Evolutionary conservation across 129 eudicot species (phyloP).

Genomic region (Flaveria sonorensis): DNA sequence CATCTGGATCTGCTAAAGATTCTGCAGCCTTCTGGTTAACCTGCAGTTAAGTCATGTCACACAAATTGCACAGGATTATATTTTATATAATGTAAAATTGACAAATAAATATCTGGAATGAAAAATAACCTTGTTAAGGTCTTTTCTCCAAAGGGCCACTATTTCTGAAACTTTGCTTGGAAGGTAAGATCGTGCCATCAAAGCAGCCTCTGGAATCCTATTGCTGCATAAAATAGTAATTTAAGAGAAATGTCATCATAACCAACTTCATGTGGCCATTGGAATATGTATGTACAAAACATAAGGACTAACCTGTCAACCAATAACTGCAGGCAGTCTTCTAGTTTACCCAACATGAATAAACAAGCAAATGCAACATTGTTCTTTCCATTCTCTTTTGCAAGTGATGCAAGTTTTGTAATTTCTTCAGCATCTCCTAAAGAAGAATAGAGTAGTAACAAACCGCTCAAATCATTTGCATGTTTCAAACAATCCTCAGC

Average conservation of each 20-base stretch:
- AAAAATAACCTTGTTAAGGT: constrained; percentile 71
- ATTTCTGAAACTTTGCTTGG: constrained; percentile 98
- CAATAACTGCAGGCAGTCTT: constrained; percentile 92
- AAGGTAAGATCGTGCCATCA: constrained; percentile 97
- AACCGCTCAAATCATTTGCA: constrained; percentile 93
- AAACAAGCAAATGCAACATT: constrained; percentile 94
- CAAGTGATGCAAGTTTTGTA: constrained; percentile 69
- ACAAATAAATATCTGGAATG: background rate
- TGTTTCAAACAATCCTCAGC: constrained; percentile 90
- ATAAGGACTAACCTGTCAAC: constrained; percentile 68
- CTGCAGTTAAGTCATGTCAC: constrained; percentile 49
- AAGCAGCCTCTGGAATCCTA: constrained; percentile 98
- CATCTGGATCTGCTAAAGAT: constrained; percentile 94
- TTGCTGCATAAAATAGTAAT: constrained; percentile 52
- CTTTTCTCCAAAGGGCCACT: constrained; percentile 93
- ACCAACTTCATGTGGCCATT: constrained; percentile 13
- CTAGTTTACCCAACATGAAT: constrained; percentile 91
- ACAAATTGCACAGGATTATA: constrained; percentile 8
- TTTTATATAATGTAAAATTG: background rate
- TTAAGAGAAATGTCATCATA: constrained; percentile 30
- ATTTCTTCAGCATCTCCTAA: constrained; percentile 91
- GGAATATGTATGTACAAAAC: constrained; percentile 7
- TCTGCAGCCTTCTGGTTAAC: constrained; percentile 97
- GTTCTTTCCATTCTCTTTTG: constrained; percentile 90
- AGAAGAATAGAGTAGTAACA: constrained; percentile 91